These are phyloP conservation scores for Murraya paniculata DNA, from an alignment of 345 rosid genomes.

Conservation along the genomic window DNA sequence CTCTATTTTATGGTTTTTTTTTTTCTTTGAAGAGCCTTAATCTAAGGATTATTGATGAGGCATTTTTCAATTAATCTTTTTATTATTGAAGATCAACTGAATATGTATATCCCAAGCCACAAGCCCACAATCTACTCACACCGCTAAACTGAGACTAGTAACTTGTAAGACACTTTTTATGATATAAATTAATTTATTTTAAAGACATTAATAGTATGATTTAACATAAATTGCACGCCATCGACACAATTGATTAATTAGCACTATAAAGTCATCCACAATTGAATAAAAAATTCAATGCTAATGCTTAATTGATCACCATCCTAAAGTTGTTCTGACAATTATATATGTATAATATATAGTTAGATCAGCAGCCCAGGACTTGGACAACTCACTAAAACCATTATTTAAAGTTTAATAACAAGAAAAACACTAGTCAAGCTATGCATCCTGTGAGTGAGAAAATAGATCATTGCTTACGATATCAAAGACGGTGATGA, in stretches of 20 bases:
- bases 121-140: not conserved
- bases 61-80: too few species aligned
- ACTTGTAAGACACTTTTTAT: not conserved
- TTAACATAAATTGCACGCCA: not conserved
- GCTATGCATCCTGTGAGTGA: not conserved
- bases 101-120: too few species aligned
- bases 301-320: not conserved
- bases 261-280: not conserved
- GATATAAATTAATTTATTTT: not conserved
- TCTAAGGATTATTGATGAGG: too few species aligned
- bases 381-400: not conserved
- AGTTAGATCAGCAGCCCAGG: not conserved
- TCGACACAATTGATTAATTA: not conserved
- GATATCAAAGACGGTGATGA: not conserved
- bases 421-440: not conserved
- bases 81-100: too few species aligned
- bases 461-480: conserved; percentile 7
- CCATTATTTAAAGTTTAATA: not conserved
- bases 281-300: not conserved
- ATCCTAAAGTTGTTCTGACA: too few species aligned
- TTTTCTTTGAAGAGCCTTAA: too few species aligned
- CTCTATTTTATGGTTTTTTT: too few species aligned
- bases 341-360: too few species aligned
- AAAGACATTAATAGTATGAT: not conserved
- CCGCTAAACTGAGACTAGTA: not conserved